Base-by-base conservation (phyloP, 176 grass and related monocot genomes). In the Oryza glaberrima region DNA sequence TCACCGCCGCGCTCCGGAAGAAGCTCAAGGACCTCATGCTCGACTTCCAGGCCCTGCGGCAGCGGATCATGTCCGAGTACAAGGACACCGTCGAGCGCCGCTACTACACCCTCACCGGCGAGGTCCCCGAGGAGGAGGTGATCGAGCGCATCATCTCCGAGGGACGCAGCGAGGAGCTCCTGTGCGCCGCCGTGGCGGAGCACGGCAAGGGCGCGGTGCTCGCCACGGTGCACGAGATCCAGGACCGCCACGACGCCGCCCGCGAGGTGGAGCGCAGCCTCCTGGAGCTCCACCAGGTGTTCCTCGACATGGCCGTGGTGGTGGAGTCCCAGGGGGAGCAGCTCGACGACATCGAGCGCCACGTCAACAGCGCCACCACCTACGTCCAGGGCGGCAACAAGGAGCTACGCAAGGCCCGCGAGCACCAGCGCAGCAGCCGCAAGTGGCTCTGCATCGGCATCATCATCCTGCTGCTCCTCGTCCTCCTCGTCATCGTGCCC, bases 281-380 rank as follows among this genome's bases (percentile, higher is more conserved):
- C 85, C 88, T 97, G 28, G 94, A 97, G 90, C 92, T 97, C 72
- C 94, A 97, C 82, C 91, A 94, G 92, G 91, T 97, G 82, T 97
- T 97, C 63, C 47, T 97, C 67, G 92, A 97, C 91, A 97, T 97
- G 94, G 92, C 94, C 56, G 90, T 97, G 79, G 79, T 94, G 85
- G 92, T 97, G 76, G 88, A 97, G 83, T 78, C 83, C 51, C 94
- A 97, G 86, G 94, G 94, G 51, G 92, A 97, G 69, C 83, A 90
- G 60, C 54, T 97, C 52, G 84, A 99, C 67, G 76, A 92, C 88
- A 99, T 99, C 76, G 91, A 91, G 88, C 75, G 60, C 70, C 94
- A 99, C 30, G 91, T 96, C 60, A 54, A 43, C 54, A 95, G 86
- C 49, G 91, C 96, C 77, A 75, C 83, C 20, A 78, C 96, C 84